Conservation (phyloP, 352 stramenopile species). For the Phytophthora multivora region DNA sequence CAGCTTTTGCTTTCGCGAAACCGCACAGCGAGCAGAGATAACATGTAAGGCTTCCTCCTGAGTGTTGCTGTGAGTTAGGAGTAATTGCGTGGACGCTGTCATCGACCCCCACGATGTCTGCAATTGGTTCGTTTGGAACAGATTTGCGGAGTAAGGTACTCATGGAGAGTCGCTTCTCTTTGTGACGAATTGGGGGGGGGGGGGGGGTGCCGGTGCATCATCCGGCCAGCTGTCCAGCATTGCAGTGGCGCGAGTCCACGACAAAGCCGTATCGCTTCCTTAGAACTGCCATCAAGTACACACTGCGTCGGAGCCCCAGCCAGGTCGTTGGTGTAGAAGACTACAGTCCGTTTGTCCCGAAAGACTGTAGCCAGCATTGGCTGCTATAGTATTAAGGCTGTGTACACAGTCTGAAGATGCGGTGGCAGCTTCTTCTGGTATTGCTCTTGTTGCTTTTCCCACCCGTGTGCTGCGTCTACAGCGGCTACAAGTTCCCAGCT, state of each 20-base stretch:
- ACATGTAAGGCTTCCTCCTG: conserved; percentile 1
- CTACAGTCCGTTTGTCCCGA: neutral
- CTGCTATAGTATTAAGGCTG: no score
- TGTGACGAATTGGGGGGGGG: conserved; percentile 8
- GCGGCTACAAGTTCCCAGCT: neutral
- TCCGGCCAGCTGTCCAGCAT: conserved; percentile 4
- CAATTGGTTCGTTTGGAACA: neutral
- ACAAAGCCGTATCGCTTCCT: conserved; percentile 1
- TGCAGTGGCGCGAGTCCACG: conserved; percentile 1
- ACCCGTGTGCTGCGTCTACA: neutral
- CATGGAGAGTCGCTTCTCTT: neutral
- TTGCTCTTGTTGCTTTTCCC: neutral
- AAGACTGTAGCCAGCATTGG: conserved; percentile 7
- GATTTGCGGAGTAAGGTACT: neutral
- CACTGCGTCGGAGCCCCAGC: conserved; percentile 1
- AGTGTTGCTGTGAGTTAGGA: conserved; percentile 4
- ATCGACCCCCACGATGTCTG: neutral
- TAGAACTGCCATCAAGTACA: neutral
- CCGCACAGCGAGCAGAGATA: conserved; percentile 5
- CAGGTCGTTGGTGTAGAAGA: conserved; percentile 18
- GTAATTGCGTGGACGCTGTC: neutral
- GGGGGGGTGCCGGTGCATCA: no score
- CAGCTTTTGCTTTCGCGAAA: neutral
- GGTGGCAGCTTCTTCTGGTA: conserved; percentile 1
- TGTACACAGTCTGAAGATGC: neutral